phyloP scores from a whole-genome alignment of 2,329 filamentous ascomycete genomes.

The Trichoderma breve region DNA sequence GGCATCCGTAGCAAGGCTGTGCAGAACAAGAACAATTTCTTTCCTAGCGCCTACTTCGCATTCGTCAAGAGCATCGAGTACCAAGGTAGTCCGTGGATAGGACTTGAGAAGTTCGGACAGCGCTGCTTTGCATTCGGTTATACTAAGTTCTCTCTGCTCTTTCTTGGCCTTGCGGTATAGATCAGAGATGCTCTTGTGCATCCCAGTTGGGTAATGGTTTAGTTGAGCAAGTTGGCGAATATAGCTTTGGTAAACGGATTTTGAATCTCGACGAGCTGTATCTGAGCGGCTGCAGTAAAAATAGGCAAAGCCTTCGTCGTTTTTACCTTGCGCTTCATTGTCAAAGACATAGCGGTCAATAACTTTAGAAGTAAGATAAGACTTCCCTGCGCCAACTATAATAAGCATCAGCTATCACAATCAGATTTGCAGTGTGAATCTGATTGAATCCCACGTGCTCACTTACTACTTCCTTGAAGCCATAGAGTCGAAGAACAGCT shows the following conservation, averaged over 20 bases:
- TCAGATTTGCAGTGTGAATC: background rate
- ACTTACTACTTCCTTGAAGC: background rate
- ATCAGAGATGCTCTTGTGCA: background rate
- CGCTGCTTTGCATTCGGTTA: background rate
- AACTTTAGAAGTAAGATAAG: background rate
- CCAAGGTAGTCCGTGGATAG: background rate
- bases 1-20: background rate
- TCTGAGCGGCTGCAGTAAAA: background rate
- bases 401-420: background rate
- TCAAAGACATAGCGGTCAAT: background rate
- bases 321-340: background rate
- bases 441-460: background rate
- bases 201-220: background rate
- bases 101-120: background rate
- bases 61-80: background rate
- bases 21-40: background rate
- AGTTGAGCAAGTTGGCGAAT: background rate
- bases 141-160: background rate
- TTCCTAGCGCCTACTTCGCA: background rate
- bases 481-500: background rate
- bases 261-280: background rate
- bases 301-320: background rate
- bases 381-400: background rate
- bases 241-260: background rate
- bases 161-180: background rate